Percentiles rank a stretch among this genome's conserved stretches.
Conservation (phyloP, 2,329 filamentous ascomycete species). For the Aureobasidium leucospermi region DNA sequence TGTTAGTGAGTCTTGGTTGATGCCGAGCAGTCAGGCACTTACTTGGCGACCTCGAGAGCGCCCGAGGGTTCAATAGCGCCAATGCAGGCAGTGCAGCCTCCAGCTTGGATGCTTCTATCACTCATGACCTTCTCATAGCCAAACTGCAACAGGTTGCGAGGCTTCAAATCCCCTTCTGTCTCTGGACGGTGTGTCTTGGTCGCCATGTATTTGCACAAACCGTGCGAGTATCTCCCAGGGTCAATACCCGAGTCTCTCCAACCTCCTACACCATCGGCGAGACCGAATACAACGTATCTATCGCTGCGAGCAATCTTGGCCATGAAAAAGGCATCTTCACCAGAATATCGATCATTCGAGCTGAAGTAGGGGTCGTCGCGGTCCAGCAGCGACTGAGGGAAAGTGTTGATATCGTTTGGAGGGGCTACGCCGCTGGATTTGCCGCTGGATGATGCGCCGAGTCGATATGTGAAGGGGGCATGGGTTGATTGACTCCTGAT, state of each 20-base stretch:
- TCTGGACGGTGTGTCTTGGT: slow-evolving; percentile 51
- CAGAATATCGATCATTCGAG: slow-evolving; percentile 57
- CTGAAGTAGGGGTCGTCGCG: slow-evolving; percentile 41
- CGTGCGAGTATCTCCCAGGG: slow-evolving; percentile 90
- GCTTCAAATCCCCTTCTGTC: slow-evolving; percentile 36
- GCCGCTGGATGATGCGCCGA: slow-evolving; percentile 29
- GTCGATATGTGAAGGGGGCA: slow-evolving; percentile 29
- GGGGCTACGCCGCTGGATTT: slow-evolving; percentile 28
- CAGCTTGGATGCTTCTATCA: slow-evolving; percentile 67
- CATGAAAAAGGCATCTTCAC: slow-evolving; percentile 95
- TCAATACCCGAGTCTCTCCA: slow-evolving; percentile 92
- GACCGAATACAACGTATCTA: slow-evolving; percentile 69
- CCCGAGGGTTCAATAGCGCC: slow-evolving; percentile 68
- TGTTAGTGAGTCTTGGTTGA: neutral
- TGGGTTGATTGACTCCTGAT: neutral
- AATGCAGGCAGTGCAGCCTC: slow-evolving; percentile 89
- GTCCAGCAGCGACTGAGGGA: slow-evolving; percentile 25
- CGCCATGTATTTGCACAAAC: slow-evolving; percentile 89
- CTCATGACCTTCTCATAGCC: slow-evolving; percentile 77
- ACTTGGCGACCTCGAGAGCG: slow-evolving; percentile 77
- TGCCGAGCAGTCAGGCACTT: slow-evolving; percentile 16
- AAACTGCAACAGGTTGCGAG: slow-evolving; percentile 66
- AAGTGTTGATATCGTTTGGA: slow-evolving; percentile 42
- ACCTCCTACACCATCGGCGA: slow-evolving; percentile 91
- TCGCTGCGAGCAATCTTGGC: slow-evolving; percentile 61